phyloP scores from a whole-genome alignment of 805 yeast species.

The Saitoella complicata region DNA sequence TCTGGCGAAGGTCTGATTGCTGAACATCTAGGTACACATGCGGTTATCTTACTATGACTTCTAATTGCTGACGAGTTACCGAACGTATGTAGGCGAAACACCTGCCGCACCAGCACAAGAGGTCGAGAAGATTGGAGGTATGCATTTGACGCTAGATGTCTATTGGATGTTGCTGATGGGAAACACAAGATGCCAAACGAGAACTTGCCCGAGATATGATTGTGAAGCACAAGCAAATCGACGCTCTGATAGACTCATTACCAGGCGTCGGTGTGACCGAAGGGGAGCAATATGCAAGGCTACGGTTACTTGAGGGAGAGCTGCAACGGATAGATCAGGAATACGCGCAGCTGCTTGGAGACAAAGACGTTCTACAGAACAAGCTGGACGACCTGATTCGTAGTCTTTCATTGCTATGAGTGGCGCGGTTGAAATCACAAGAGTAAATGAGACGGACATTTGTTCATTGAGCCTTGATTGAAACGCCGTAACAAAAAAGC shows the following conservation, averaged over 20 bases:
- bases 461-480: no score
- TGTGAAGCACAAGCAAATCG: conserved; percentile 70
- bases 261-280: conserved; percentile 88
- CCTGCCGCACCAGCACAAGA: no score
- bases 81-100: no score
- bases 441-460: no score
- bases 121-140: no score
- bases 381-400: conserved; percentile 10
- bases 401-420: no score
- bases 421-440: no score
- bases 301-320: conserved; percentile 45
- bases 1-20: conserved; percentile 7
- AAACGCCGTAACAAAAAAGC: no score
- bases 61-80: no score
- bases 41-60: no score
- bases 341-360: conserved; percentile 5
- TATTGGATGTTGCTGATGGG: no score
- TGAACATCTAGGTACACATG: conserved; percentile 7
- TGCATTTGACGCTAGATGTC: no score
- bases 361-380: conserved; percentile 5
- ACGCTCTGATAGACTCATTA: conserved; percentile 67
- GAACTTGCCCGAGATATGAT: conserved; percentile 78
- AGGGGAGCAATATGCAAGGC: conserved; percentile 49
- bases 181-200: conserved; percentile 29
- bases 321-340: conserved; percentile 8